These are phyloP conservation scores for Wickerhamomyces silvicola DNA, from an alignment of 805 yeast species.

Conservation along the genomic window DNA sequence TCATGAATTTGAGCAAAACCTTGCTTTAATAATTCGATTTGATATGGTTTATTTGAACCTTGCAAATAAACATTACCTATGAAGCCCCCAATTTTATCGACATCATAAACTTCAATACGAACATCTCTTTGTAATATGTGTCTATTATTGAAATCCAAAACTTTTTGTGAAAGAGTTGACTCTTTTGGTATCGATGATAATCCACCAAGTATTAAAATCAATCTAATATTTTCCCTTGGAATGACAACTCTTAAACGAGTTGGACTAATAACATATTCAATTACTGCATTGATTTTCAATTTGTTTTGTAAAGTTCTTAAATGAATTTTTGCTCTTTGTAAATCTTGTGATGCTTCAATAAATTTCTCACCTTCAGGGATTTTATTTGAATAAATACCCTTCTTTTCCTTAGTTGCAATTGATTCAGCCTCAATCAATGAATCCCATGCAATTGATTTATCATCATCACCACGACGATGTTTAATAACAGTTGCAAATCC, in stretches of 20 bases:
- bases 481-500: slow-evolving; percentile 77
- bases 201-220: slow-evolving; percentile 74
- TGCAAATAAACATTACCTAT: slow-evolving; percentile 61
- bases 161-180: slow-evolving; percentile 37
- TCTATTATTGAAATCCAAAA: slow-evolving; percentile 46
- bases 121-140: slow-evolving; percentile 68
- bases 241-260: slow-evolving; percentile 59
- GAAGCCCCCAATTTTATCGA: slow-evolving; percentile 77
- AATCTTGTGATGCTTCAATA: slow-evolving; percentile 75
- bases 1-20: slow-evolving; percentile 67
- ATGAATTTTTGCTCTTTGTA: slow-evolving; percentile 66
- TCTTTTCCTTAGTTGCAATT: slow-evolving; percentile 45
- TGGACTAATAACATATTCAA: slow-evolving; percentile 65
- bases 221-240: slow-evolving; percentile 65
- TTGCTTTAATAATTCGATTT: slow-evolving; percentile 45
- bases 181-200: slow-evolving; percentile 38
- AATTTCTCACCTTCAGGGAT: slow-evolving; percentile 51
- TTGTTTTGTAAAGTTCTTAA: slow-evolving; percentile 64
- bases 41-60: slow-evolving; percentile 48
- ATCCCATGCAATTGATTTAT: slow-evolving; percentile 75
- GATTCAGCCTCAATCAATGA: slow-evolving; percentile 63
- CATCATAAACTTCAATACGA: slow-evolving; percentile 57
- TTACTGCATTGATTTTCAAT: slow-evolving; percentile 57
- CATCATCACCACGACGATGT: slow-evolving; percentile 68
- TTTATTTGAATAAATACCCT: slow-evolving; percentile 58